Conservation (phyloP, 768 basidiomycete species). For the Kwoniella sp. region DNA sequence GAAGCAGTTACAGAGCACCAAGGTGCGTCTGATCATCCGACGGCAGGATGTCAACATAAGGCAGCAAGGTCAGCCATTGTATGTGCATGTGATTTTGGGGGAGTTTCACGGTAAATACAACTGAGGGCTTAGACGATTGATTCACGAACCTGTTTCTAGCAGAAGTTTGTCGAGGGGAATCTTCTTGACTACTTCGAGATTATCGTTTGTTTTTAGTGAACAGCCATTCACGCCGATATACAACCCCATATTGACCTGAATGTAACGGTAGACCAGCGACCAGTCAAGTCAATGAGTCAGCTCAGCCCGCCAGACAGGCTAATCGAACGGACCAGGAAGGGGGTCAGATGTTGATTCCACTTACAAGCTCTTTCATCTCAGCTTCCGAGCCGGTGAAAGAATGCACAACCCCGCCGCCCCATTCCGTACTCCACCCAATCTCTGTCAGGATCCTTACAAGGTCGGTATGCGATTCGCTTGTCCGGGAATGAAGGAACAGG, state of each 20-base stretch:
- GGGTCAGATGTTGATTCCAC: conserved; percentile 36
- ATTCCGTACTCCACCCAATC: conserved; percentile 65
- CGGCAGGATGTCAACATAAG: too few species aligned
- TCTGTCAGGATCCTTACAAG: conserved; percentile 68
- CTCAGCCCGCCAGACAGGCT: too few species aligned
- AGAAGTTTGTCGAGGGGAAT: conserved; percentile 67
- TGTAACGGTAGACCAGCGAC: not conserved
- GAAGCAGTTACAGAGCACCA: conserved; percentile 52
- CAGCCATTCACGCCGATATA: conserved; percentile 75
- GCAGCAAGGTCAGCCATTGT: too few species aligned
- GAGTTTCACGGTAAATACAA: too few species aligned
- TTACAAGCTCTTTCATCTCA: conserved; percentile 69
- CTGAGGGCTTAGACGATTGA: too few species aligned
- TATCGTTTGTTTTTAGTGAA: conserved; percentile 71
- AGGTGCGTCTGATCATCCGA: conserved; percentile 43
- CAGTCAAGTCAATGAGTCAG: too few species aligned
- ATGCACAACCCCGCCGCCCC: conserved; percentile 77
- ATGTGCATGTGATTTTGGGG: too few species aligned
- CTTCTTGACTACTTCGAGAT: conserved; percentile 62
- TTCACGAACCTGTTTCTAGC: conserved; percentile 70
- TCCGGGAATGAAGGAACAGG: conserved; percentile 75
- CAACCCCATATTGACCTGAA: conserved; percentile 72
- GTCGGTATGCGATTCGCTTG: conserved; percentile 67
- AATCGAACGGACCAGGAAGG: too few species aligned
- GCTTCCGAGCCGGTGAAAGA: conserved; percentile 71